Conservation (phyloP, 78 protist species). For the Pigoraptor vietnamica region DNA sequence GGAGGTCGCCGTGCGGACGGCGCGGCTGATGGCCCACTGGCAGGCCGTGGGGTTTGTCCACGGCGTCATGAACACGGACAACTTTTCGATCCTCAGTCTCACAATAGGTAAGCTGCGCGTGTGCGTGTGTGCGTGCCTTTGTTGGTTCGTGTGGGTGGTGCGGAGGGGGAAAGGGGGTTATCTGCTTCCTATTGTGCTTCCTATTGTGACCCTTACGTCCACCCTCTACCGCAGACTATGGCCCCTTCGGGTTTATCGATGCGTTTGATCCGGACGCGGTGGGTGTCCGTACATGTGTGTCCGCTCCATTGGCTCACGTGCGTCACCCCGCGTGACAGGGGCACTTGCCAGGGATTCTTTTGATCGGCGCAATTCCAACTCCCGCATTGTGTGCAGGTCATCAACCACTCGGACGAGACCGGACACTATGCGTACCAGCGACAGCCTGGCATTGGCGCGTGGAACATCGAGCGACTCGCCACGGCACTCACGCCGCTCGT, state of each 20-base stretch:
- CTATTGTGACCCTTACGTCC: background rate
- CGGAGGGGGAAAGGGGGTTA: no score
- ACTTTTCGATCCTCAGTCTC: slow-evolving; percentile 59
- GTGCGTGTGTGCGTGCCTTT: no score
- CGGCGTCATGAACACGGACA: slow-evolving; percentile 84
- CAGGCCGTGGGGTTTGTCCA: slow-evolving; percentile 57
- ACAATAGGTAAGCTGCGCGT: slow-evolving; percentile 43
- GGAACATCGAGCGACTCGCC: slow-evolving; percentile 31
- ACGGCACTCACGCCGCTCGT: slow-evolving; percentile 1
- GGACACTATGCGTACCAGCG: slow-evolving; percentile 34
- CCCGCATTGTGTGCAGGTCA: background rate
- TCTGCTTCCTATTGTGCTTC: no score
- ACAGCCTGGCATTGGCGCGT: slow-evolving; percentile 24
- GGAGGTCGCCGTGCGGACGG: slow-evolving; percentile 43
- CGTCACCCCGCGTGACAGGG: no score
- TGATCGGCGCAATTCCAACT: background rate
- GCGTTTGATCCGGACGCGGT: background rate
- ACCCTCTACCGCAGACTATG: slow-evolving; percentile 73
- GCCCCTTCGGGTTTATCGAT: slow-evolving; percentile 78
- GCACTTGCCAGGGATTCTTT: no score
- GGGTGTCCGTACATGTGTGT: background rate
- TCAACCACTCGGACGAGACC: slow-evolving; percentile 35
- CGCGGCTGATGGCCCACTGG: slow-evolving; percentile 64
- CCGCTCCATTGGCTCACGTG: no score
- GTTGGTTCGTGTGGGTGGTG: no score